phyloP scores from a whole-genome alignment of 2,329 filamentous ascomycete species.

The Didymella sp. region DNA sequence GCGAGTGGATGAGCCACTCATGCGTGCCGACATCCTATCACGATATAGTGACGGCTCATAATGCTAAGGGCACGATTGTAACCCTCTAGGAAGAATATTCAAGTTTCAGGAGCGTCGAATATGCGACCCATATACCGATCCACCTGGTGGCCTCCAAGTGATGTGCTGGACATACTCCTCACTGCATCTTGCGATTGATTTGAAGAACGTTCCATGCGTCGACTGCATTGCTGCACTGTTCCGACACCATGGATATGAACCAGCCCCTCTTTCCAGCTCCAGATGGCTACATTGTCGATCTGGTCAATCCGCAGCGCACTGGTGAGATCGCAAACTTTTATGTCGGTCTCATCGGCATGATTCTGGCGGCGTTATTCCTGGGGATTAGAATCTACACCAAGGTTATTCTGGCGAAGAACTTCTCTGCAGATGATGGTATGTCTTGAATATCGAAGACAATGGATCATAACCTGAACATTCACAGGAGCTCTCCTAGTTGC shows the following conservation, averaged over 20 bases:
- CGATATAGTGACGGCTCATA: neutral
- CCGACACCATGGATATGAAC: slow-evolving; percentile 19
- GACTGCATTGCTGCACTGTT: slow-evolving; percentile 5
- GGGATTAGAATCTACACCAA: slow-evolving; percentile 38
- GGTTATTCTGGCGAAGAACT: slow-evolving; percentile 22
- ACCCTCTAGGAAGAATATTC: neutral
- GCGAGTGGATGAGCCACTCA: neutral
- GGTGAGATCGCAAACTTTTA: slow-evolving; percentile 27
- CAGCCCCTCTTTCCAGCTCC: slow-evolving; percentile 30
- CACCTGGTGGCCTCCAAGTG: neutral
- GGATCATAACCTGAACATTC: neutral
- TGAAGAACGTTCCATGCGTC: neutral
- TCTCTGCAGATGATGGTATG: slow-evolving; percentile 40
- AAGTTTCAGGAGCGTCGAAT: neutral
- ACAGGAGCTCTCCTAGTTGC: slow-evolving; percentile 21
- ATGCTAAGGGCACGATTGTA: neutral
- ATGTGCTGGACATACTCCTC: neutral
- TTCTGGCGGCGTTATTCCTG: slow-evolving; percentile 32
- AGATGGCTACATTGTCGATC: slow-evolving; percentile 36
- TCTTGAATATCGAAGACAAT: neutral
- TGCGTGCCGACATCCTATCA: neutral
- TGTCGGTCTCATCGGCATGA: slow-evolving; percentile 30
- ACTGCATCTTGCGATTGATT: neutral
- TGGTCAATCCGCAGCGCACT: slow-evolving; percentile 31
- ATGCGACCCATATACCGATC: neutral